Base-by-base conservation (phyloP, 1,284 basidiomycete genomes). In the Fistulina hepatica region DNA sequence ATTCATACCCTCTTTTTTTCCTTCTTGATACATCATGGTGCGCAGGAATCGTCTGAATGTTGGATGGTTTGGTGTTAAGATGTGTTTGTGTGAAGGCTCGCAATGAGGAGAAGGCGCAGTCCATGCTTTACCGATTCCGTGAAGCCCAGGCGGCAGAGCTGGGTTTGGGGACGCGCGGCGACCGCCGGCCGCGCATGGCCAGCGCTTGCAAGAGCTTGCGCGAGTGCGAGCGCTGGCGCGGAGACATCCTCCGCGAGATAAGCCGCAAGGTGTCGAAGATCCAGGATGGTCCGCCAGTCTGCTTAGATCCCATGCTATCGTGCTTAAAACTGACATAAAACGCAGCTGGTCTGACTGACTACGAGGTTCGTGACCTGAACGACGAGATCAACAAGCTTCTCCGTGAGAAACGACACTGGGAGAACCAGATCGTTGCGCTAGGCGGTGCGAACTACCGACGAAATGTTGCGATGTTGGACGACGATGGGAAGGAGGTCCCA, bases 81-180 rank as follows among this genome's bases (percentile, higher is more conserved):
- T n/a, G n/a, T n/a, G n/a, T n/a, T n/a, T n/a, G n/a, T n/a, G n/a
- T n/a, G n/a, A n/a, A 89, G 91, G 90, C 91, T 50, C 84, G 91
- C 61, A 95, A 95, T 81, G 84, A 91, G 59, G 92, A 95, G 61
- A 97, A 95, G 59, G 88, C 91, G 1, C 91, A 94, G 62, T 95
- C 92, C 34, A 97, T 97, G 92, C 76, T 99, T 36, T 97, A 95
- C 62, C 91, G 94, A 47, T 98, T 98, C 63, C 84, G 94, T 42
- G 92, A 97, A 61, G 88, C 89, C 37, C 94, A 98, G 60, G 91
- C 90, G 0, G 81, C 84, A 36, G 94, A 97, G 63, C 80, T 97
- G 52, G 94, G 94, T 12, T 67, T 97, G 17, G 81, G 82, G 13
- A 82, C 81, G 15, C 75, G 82, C 39, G 68, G 67, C 15, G 89